These are phyloP conservation scores for Yamadazyma ubonensis DNA, from an alignment of 805 yeast genomes.

Conservation along the genomic window DNA sequence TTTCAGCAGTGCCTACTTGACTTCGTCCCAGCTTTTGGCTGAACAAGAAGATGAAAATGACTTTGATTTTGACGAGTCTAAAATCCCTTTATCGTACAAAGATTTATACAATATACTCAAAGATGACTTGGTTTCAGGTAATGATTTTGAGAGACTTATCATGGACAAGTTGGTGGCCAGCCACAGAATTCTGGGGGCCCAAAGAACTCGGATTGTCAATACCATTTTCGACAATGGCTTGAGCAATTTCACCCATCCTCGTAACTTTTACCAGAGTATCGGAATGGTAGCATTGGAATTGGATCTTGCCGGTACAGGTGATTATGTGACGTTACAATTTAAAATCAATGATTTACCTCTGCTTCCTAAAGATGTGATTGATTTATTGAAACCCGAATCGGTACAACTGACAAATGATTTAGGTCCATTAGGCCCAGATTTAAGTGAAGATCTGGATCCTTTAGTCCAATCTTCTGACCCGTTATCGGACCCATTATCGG, in stretches of 20 bases:
- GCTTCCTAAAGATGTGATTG: slow-evolving; percentile 24
- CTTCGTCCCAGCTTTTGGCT: slow-evolving; percentile 26
- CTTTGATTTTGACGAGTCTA: slow-evolving; percentile 15
- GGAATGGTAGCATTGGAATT: slow-evolving; percentile 45
- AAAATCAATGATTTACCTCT: slow-evolving; percentile 34
- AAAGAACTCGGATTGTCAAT: slow-evolving; percentile 33
- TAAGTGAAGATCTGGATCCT: no score
- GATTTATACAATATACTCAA: slow-evolving; percentile 21
- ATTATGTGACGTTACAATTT: slow-evolving; percentile 43
- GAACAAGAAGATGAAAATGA: slow-evolving; percentile 9
- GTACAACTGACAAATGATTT: no score
- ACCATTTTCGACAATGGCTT: slow-evolving; percentile 35
- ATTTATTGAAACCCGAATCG: slow-evolving; percentile 6
- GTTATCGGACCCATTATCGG: slow-evolving; percentile 9
- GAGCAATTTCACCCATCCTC: slow-evolving; percentile 27
- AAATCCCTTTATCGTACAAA: slow-evolving; percentile 32
- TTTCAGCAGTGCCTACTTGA: slow-evolving; percentile 17
- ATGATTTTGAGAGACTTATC: slow-evolving; percentile 29
- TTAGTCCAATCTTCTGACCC: not conserved
- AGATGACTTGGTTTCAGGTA: slow-evolving; percentile 20
- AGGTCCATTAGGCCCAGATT: no score
- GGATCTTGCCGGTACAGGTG: slow-evolving; percentile 41
- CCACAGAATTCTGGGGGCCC: slow-evolving; percentile 28
- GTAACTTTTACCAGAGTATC: slow-evolving; percentile 33
- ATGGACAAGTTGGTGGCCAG: slow-evolving; percentile 28